Evolutionary conservation across 495 filamentous ascomycete species (phyloP).

Genomic region (Coniosporium apollinis): DNA sequence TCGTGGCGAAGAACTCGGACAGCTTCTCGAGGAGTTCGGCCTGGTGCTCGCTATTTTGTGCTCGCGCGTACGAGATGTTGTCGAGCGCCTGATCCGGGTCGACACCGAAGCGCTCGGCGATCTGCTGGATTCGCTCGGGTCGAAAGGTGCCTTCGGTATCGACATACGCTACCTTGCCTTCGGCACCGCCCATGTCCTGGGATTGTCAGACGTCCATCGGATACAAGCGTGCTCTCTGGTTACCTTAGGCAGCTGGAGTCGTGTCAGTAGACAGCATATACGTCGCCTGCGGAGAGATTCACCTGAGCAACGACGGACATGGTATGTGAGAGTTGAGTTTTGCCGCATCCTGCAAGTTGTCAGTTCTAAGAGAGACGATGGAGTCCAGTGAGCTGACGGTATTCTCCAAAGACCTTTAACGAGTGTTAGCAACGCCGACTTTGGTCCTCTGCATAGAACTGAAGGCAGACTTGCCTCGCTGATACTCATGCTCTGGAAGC

Average conservation of each 20-base stretch:
- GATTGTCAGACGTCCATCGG: too few species aligned
- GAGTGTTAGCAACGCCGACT: background rate
- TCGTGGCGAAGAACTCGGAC: constrained; percentile 45
- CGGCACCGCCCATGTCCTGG: constrained; percentile 52
- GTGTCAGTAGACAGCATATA: too few species aligned
- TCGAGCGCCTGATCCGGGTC: constrained; percentile 50
- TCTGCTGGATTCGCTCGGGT: constrained; percentile 54
- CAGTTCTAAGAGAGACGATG: background rate
- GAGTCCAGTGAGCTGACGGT: constrained; percentile 28
- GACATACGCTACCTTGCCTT: constrained; percentile 68
- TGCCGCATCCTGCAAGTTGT: constrained; percentile 38
- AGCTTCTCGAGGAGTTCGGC: constrained; percentile 52
- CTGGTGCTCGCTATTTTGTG: constrained; percentile 63
- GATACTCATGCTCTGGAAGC: constrained; percentile 68
- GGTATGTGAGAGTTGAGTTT: constrained; percentile 35
- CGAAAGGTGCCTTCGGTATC: constrained; percentile 66
- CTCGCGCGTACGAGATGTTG: constrained; percentile 59
- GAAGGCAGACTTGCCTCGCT: constrained; percentile 38
- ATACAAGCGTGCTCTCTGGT: too few species aligned
- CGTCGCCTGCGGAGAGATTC: too few species aligned
- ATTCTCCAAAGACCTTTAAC: constrained; percentile 43
- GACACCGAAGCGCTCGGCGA: constrained; percentile 57
- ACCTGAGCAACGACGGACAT: constrained; percentile 29
- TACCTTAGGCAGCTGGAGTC: constrained; percentile 26
- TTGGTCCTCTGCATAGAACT: too few species aligned